Evolutionary conservation across 1,284 basidiomycete species (phyloP).

Genomic region (Ceratobasidium sp.): DNA sequence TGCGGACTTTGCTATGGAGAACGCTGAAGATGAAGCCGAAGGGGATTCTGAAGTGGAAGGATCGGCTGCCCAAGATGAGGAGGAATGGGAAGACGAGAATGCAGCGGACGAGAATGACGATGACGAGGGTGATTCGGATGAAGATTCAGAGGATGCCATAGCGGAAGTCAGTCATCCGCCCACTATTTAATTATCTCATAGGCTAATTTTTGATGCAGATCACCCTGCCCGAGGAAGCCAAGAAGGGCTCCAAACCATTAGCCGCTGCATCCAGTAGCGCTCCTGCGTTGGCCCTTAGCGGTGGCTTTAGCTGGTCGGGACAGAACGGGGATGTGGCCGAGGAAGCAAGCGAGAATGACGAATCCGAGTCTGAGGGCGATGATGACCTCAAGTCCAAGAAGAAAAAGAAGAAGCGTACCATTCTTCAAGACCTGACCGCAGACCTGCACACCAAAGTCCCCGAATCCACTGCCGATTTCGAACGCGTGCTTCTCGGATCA

Average conservation of each 20-base stretch:
- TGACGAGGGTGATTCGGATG: constrained; percentile 45
- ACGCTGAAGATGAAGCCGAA: constrained; percentile 49
- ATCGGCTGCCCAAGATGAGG: constrained; percentile 43
- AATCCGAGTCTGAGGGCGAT: constrained; percentile 43
- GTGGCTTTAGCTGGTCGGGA: constrained; percentile 59
- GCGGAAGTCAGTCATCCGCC: not conserved
- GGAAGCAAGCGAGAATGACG: constrained; percentile 14
- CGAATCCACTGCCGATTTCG: constrained; percentile 92
- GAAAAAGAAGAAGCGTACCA: constrained; percentile 70
- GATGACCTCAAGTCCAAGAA: constrained; percentile 58
- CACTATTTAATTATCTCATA: not conserved
- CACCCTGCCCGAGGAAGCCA: constrained; percentile 43
- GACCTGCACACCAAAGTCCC: constrained; percentile 85
- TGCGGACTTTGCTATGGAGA: constrained; percentile 48
- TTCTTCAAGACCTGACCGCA: constrained; percentile 82
- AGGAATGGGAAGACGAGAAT: constrained; percentile 46
- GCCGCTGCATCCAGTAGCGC: constrained; percentile 40
- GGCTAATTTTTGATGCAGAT: not conserved
- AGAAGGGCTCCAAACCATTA: constrained; percentile 42
- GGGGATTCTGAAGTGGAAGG: constrained; percentile 43
- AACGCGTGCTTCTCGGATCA: constrained; percentile 91
- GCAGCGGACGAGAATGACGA: constrained; percentile 42
- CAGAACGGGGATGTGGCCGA: constrained; percentile 39
- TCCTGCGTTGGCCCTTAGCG: constrained; percentile 51
- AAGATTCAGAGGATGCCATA: constrained; percentile 42